These are phyloP conservation scores for Ophiostoma sp. DNA, from an alignment of 2,329 filamentous ascomycete genomes.

Conservation along the genomic window DNA sequence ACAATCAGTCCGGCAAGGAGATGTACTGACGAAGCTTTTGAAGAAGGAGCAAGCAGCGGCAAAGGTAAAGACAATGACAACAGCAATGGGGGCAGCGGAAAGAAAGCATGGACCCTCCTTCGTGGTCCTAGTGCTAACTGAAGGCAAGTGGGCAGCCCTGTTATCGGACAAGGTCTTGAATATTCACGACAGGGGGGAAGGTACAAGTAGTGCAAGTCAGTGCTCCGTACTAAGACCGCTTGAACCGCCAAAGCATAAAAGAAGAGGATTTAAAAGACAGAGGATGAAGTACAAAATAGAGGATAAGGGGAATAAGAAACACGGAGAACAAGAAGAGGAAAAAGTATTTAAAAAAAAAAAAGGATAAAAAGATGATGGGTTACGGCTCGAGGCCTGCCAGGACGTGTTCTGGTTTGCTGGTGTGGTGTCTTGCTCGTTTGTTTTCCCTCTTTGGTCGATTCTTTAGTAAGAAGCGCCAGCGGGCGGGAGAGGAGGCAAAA, in stretches of 20 bases:
- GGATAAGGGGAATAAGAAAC: neutral
- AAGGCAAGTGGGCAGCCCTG: constrained; percentile 15
- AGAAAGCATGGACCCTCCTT: constrained; percentile 11
- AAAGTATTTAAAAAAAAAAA: neutral
- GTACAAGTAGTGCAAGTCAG: constrained; percentile 10
- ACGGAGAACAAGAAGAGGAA: constrained; percentile 3
- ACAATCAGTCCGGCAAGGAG: neutral
- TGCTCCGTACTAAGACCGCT: constrained; percentile 11
- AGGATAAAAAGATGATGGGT: neutral
- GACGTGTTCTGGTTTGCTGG: neutral
- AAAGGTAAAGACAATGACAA: neutral
- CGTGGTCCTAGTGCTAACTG: neutral
- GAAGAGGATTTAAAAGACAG: neutral
- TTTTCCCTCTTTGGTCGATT: neutral
- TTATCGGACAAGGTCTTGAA: constrained; percentile 17
- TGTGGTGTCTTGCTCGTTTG: neutral
- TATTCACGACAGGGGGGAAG: neutral
- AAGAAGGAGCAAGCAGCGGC: neutral
- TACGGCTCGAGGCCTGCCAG: neutral
- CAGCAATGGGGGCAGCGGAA: neutral
- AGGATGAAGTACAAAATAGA: neutral
- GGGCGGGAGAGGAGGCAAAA: neutral
- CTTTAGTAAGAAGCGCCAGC: neutral
- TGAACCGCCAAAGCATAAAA: constrained; percentile 9
- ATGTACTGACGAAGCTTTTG: constrained; percentile 1